These are phyloP conservation scores for Marvania coccoides DNA, from an alignment of 139 green algal species.

Conservation along the genomic window DNA sequence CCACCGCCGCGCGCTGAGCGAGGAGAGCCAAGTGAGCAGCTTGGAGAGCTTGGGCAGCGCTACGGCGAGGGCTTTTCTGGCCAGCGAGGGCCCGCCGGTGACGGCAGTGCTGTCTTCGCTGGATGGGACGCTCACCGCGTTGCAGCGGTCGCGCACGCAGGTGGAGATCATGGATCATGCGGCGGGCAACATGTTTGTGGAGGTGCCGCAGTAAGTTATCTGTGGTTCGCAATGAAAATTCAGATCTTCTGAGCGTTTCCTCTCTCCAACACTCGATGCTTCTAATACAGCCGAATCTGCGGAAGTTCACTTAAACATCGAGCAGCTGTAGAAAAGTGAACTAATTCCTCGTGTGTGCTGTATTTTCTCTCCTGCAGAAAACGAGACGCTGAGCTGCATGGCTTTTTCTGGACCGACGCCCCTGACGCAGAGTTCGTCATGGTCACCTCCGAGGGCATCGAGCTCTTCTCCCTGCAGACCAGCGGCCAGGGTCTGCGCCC, in stretches of 20 bases:
- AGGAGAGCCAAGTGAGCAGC: too few species aligned
- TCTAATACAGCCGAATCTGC: too few species aligned
- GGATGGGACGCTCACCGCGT: slow-evolving; percentile 13
- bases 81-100: slow-evolving; percentile 13
- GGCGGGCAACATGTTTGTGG: slow-evolving; percentile 21
- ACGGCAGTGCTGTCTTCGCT: slow-evolving; percentile 1
- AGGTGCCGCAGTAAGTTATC: neutral
- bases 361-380: neutral
- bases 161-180: slow-evolving; percentile 15
- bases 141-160: slow-evolving; percentile 8
- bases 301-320: too few species aligned
- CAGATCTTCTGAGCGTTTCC: too few species aligned
- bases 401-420: slow-evolving; percentile 26
- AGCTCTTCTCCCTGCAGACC: slow-evolving; percentile 9
- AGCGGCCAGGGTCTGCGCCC: slow-evolving; percentile 2
- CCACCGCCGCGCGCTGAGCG: too few species aligned
- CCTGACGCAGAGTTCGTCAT: slow-evolving; percentile 5
- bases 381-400: slow-evolving; percentile 3
- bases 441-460: slow-evolving; percentile 10
- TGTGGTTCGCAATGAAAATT: too few species aligned
- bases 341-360: neutral
- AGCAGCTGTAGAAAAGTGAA: too few species aligned
- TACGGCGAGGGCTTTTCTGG: slow-evolving; percentile 4
- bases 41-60: neutral
- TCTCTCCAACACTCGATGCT: too few species aligned